Evolutionary conservation across 179 eudicot genomes (phyloP), one percentile per base, ranked within the genome.

Genomic region (Camellia oleifera): DNA sequence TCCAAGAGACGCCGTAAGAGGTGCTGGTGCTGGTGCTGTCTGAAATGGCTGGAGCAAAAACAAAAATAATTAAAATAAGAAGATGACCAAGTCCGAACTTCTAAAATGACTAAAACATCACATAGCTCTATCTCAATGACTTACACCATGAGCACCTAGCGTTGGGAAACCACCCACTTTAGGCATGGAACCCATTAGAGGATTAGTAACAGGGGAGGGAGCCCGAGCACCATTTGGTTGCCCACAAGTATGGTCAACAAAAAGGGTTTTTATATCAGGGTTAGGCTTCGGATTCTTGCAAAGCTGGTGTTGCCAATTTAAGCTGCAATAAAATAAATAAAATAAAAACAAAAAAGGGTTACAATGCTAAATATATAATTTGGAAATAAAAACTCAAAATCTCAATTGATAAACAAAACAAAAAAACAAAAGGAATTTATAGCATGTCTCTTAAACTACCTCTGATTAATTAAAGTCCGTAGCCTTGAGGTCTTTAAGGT

Each of bases 231-330:
- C 91, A 76, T 87, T 88, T 64, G 96, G 85, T 78, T 93, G 91
- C 71, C 89, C 93, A 90, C 94, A 91, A 60, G 90, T 78, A 80
- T 94, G 97, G 83, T 94, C 98, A 61, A 86, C 88, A 84, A 91
- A 90, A 77, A 92, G 93, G 5, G 98, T 91, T 86, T 88, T 91
- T 72, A 94, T 94, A 71, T 94, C 95, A 23, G 97, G 98, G 86
- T 90, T 92, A 67, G 94, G 78, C 88, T 89, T 91, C 26, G 95
- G 98, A 82, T 85, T 88, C 84, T 91, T 91, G 88, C 97, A 92
- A 63, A 90, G 89, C 84, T 92, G 95, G 76, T 91, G 98, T 74
- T 92, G 98, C 95, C 95, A 94, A 77, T 92, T 92, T 79, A 94
- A 87, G 87, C 98, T 94, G 82, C 89, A 81, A 77, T 32, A 6